Evolutionary conservation across 257 asterid genomes (phyloP).

Genomic region (Solanum appendiculatum): DNA sequence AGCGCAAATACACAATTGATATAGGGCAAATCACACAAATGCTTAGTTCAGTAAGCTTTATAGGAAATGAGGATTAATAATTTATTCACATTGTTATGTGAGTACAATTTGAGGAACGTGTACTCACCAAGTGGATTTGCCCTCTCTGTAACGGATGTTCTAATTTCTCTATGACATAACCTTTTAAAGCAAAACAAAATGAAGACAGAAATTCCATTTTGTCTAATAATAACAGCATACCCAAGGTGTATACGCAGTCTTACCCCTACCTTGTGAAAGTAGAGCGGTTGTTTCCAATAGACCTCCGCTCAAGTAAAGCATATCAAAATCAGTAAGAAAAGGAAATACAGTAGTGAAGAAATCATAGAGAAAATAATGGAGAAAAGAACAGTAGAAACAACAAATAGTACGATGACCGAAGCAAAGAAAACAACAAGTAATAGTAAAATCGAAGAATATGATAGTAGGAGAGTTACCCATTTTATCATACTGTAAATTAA

Average conservation of each 20-base stretch:
- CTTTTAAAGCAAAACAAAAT: not conserved
- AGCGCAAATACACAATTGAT: not conserved
- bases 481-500: not conserved
- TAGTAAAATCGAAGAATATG: not conserved
- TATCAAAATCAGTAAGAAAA: not conserved
- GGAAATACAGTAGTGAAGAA: not conserved
- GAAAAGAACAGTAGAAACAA: not conserved
- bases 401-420: not conserved
- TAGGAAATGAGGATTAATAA: not conserved
- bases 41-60: not conserved
- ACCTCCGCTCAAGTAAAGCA: not conserved
- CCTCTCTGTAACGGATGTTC: not conserved
- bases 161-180: not conserved
- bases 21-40: not conserved
- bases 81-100: not conserved
- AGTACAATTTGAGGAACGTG: not conserved
- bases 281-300: not conserved
- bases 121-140: not conserved
- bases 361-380: not conserved
- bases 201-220: not conserved
- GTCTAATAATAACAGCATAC: not conserved
- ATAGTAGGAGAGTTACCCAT: not conserved
- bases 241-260: not conserved
- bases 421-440: not conserved
- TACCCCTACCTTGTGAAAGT: not conserved